phyloP scores from a whole-genome alignment of 495 filamentous ascomycete species.

The Lindgomyces ingoldianus region DNA sequence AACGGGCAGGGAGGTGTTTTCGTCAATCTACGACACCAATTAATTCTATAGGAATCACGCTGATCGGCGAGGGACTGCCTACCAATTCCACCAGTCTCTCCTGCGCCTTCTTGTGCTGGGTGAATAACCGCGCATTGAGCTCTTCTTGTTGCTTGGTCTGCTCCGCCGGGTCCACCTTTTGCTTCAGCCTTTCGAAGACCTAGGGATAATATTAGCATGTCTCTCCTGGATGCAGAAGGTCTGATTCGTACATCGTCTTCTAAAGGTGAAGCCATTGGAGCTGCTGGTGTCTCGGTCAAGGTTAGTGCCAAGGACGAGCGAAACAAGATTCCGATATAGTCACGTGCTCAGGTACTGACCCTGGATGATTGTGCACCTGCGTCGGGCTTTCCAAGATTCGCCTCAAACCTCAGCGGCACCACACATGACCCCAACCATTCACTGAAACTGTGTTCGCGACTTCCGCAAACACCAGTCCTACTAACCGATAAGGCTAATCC shows the following conservation, averaged over 20 bases:
- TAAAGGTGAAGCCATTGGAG: slow-evolving; percentile 55
- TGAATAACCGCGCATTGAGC: slow-evolving; percentile 61
- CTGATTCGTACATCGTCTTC: slow-evolving; percentile 53
- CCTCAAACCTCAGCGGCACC: no score
- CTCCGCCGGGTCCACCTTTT: slow-evolving; percentile 61
- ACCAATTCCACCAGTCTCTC: slow-evolving; percentile 61
- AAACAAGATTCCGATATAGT: background rate
- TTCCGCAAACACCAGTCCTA: no score
- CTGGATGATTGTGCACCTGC: background rate
- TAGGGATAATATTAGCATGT: slow-evolving; percentile 32
- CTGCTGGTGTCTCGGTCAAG: slow-evolving; percentile 23
- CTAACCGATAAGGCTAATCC: no score
- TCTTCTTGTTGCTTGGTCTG: slow-evolving; percentile 63
- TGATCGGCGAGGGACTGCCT: background rate
- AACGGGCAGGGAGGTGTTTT: slow-evolving; percentile 75
- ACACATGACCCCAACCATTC: no score
- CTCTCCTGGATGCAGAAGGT: no score
- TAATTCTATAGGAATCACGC: background rate
- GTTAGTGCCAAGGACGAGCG: background rate
- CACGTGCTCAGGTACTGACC: slow-evolving; percentile 1
- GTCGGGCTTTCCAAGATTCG: background rate
- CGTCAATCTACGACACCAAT: slow-evolving; percentile 61
- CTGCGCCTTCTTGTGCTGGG: slow-evolving; percentile 68
- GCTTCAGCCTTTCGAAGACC: slow-evolving; percentile 68
- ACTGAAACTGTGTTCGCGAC: no score